Conservation (phyloP, 2,329 filamentous ascomycete species). For the Xylaria digitata region DNA sequence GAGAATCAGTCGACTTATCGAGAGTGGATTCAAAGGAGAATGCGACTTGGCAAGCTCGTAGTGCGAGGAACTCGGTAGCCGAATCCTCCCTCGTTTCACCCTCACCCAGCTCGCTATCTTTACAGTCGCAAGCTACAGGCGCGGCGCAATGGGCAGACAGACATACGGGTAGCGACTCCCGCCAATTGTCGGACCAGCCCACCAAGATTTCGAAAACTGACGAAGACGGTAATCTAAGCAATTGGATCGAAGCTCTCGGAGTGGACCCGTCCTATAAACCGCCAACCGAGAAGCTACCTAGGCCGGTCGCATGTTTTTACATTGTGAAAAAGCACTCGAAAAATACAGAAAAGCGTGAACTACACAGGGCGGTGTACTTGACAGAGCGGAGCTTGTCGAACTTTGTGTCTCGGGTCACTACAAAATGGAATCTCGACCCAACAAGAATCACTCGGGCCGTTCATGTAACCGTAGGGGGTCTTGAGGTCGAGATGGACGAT, state of each 20-base stretch:
- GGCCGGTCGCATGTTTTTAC: slow-evolving; percentile 89
- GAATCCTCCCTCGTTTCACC: slow-evolving; percentile 73
- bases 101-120: slow-evolving; percentile 72
- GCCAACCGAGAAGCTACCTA: slow-evolving; percentile 76
- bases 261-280: slow-evolving; percentile 89
- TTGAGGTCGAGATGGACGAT: slow-evolving; percentile 90
- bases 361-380: slow-evolving; percentile 88
- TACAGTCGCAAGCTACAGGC: slow-evolving; percentile 66
- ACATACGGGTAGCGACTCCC: slow-evolving; percentile 63
- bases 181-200: slow-evolving; percentile 64
- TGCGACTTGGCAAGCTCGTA: slow-evolving; percentile 62
- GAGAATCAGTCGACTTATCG: slow-evolving; percentile 72
- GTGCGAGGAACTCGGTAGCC: slow-evolving; percentile 68
- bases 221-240: slow-evolving; percentile 73
- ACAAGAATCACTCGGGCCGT: slow-evolving; percentile 76
- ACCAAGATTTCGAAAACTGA: slow-evolving; percentile 65
- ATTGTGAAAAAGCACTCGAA: slow-evolving; percentile 68
- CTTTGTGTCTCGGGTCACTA: slow-evolving; percentile 76
- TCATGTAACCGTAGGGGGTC: slow-evolving; percentile 76
- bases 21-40: slow-evolving; percentile 63
- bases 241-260: slow-evolving; percentile 91
- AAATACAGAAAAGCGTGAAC: slow-evolving; percentile 65
- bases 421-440: slow-evolving; percentile 84
- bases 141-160: slow-evolving; percentile 68
- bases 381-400: slow-evolving; percentile 79